phyloP scores from a whole-genome alignment of 2,329 filamentous ascomycete species.

The Colletotrichum orbiculare region DNA sequence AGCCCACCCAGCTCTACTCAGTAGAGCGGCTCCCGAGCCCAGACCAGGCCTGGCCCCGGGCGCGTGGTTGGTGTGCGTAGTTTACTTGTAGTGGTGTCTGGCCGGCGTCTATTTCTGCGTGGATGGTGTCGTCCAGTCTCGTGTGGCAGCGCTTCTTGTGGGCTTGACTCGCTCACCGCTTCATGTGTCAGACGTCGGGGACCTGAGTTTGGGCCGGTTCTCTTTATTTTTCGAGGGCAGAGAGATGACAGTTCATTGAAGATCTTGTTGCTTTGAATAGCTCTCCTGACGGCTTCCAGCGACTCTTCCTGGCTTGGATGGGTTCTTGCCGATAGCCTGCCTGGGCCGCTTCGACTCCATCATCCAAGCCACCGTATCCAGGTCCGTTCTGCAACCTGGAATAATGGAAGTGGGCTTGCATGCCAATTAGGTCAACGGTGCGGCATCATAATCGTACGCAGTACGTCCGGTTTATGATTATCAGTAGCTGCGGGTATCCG shows the following conservation, averaged over 20 bases:
- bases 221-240: conserved; percentile 1
- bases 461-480: no score
- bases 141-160: conserved; percentile 12
- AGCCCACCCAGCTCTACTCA: conserved; percentile 6
- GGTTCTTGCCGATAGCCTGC: background rate
- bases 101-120: conserved; percentile 13
- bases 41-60: conserved; percentile 10
- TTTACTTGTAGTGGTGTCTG: conserved; percentile 2
- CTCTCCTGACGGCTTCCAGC: background rate
- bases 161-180: conserved; percentile 38
- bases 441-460: no score
- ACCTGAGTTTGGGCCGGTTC: background rate
- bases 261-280: background rate
- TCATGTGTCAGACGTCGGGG: conserved; percentile 22
- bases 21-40: conserved; percentile 18
- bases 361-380: no score
- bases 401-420: no score
- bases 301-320: background rate
- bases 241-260: conserved; percentile 14
- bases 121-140: conserved; percentile 5
- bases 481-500: no score
- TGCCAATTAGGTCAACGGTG: no score
- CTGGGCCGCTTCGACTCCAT: no score
- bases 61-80: conserved; percentile 8
- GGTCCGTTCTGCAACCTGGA: no score